Evolutionary conservation across 768 basidiomycete species (phyloP).

Genomic region (Mycena indigotica): DNA sequence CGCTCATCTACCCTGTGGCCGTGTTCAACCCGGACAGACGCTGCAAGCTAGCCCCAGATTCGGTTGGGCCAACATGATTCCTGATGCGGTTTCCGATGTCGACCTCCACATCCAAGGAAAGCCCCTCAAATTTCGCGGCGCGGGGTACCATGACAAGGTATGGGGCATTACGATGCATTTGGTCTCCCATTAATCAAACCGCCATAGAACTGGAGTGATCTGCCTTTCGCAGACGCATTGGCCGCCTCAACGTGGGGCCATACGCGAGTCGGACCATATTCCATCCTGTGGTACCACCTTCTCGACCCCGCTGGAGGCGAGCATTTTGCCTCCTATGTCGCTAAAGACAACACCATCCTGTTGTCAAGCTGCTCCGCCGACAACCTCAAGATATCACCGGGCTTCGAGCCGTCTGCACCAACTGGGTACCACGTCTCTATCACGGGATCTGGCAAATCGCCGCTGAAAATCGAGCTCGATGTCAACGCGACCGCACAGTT

Average conservation of each 20-base stretch:
- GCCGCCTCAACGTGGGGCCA: constrained; percentile 20
- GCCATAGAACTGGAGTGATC: constrained; percentile 16
- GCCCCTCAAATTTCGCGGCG: not conserved
- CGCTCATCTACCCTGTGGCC: constrained; percentile 2
- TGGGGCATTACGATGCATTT: not conserved
- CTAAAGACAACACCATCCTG: constrained; percentile 5
- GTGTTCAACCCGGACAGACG: not conserved
- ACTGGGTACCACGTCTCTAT: too few relatives aligned
- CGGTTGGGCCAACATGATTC: constrained; percentile 3
- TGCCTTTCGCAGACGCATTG: constrained; percentile 6
- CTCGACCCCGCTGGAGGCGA: constrained; percentile 9
- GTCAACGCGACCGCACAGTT: too few relatives aligned
- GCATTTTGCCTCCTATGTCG: constrained; percentile 12
- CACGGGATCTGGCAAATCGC: too few relatives aligned
- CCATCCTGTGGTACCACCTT: constrained; percentile 21
- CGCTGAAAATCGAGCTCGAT: too few relatives aligned
- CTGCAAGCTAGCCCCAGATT: not conserved
- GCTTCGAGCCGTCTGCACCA: too few relatives aligned
- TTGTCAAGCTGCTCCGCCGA: constrained; percentile 6
- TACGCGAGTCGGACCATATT: constrained; percentile 18
- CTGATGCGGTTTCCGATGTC: not conserved
- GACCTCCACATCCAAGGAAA: not conserved
- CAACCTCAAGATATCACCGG: too few relatives aligned
- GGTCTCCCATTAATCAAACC: not conserved
- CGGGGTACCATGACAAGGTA: constrained; percentile 22